These are phyloP conservation scores for Populus hybrid DNA, from an alignment of 441 rosid species.

Conservation along the genomic window DNA sequence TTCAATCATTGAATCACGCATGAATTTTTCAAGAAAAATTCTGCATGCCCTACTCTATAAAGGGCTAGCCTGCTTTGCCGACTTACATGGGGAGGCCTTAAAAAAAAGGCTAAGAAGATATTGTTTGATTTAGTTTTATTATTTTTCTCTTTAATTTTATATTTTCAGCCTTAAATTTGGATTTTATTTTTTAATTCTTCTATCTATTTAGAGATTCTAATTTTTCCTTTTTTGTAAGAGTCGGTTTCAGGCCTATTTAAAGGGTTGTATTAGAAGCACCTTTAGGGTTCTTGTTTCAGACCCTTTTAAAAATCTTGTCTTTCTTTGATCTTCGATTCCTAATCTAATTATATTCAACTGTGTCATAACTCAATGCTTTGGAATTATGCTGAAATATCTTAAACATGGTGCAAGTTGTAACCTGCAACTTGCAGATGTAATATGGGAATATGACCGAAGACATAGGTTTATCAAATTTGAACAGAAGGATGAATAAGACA, in stretches of 20 bases:
- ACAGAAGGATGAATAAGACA: background rate
- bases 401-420: background rate
- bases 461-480: background rate
- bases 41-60: background rate
- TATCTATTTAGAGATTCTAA: background rate
- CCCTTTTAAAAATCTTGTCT: background rate
- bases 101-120: background rate
- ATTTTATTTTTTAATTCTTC: background rate
- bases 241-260: background rate
- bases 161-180: background rate
- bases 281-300: background rate
- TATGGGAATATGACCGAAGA: background rate
- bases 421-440: background rate
- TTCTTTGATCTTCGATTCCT: background rate
- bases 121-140: background rate
- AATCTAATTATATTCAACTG: background rate
- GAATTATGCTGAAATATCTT: background rate
- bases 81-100: background rate
- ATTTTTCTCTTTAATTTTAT: background rate
- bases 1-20: background rate
- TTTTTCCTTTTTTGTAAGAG: background rate
- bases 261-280: background rate
- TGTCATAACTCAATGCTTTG: background rate
- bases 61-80: background rate
- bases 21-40: background rate